Conservation (phyloP, 805 yeast species). For the Lachancea mirantina region DNA sequence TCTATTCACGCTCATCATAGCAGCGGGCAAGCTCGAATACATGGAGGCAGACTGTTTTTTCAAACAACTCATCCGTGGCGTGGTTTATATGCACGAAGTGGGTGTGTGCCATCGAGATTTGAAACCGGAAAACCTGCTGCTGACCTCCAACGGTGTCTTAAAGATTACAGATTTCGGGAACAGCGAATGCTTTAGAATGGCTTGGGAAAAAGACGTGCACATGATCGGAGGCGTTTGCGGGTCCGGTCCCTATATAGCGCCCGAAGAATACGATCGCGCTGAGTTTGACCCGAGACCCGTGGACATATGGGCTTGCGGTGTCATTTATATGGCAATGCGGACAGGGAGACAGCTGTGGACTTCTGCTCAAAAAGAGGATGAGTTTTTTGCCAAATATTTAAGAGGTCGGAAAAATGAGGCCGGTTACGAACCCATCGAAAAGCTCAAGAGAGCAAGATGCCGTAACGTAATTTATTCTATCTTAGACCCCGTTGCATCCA, state of each 20-base stretch:
- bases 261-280: slow-evolving; percentile 62
- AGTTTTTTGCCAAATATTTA: slow-evolving; percentile 67
- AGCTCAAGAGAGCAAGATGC: slow-evolving; percentile 77
- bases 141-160: slow-evolving; percentile 63
- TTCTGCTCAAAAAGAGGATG: slow-evolving; percentile 73
- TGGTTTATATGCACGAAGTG: slow-evolving; percentile 78
- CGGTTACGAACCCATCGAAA: slow-evolving; percentile 90
- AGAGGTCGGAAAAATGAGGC: slow-evolving; percentile 70
- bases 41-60: slow-evolving; percentile 87
- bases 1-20: slow-evolving; percentile 62
- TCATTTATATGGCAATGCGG: slow-evolving; percentile 87
- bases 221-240: slow-evolving; percentile 75
- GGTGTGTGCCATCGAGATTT: slow-evolving; percentile 92
- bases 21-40: slow-evolving; percentile 71
- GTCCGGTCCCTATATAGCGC: slow-evolving; percentile 84
- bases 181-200: slow-evolving; percentile 75
- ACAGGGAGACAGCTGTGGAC: slow-evolving; percentile 94
- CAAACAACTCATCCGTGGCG: slow-evolving; percentile 78
- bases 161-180: slow-evolving; percentile 88
- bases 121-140: slow-evolving; percentile 85
- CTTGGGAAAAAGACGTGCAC: slow-evolving; percentile 71
- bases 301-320: slow-evolving; percentile 92
- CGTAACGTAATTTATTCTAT: slow-evolving; percentile 90
- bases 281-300: slow-evolving; percentile 77
- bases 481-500: slow-evolving; percentile 80